Conservation (phyloP, 306 rosid species). For the Cucurbita ficifolia region DNA sequence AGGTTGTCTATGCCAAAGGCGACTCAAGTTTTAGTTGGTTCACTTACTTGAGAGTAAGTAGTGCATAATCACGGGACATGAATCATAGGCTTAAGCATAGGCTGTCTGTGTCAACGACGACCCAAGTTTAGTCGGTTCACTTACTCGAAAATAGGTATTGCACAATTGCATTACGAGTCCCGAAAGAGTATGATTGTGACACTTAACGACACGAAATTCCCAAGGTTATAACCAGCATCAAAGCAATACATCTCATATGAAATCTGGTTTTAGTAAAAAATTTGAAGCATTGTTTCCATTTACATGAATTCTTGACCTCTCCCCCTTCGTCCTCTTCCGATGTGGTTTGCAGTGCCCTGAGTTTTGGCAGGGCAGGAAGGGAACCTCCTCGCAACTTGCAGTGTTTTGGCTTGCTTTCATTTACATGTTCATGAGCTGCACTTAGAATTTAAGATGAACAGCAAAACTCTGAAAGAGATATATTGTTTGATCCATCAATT, state of each 20-base stretch:
- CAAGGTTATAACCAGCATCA: background rate
- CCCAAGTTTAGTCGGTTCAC: too few relatives aligned
- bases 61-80: too few relatives aligned
- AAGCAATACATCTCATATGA: background rate
- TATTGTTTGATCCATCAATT: background rate
- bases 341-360: background rate
- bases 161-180: too few relatives aligned
- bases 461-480: background rate
- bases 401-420: background rate
- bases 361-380: background rate
- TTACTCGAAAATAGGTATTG: too few relatives aligned
- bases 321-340: background rate
- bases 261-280: background rate
- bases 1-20: too few relatives aligned
- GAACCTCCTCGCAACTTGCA: background rate
- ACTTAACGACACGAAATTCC: background rate
- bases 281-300: background rate
- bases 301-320: background rate
- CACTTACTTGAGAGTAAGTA: too few relatives aligned
- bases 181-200: too few relatives aligned
- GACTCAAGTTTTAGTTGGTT: too few relatives aligned
- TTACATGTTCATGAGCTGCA: background rate
- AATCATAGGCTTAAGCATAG: too few relatives aligned
- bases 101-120: too few relatives aligned
- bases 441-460: background rate